These are phyloP conservation scores for Leccinum holopus DNA, from an alignment of 1,284 basidiomycete species.

Conservation along the genomic window DNA sequence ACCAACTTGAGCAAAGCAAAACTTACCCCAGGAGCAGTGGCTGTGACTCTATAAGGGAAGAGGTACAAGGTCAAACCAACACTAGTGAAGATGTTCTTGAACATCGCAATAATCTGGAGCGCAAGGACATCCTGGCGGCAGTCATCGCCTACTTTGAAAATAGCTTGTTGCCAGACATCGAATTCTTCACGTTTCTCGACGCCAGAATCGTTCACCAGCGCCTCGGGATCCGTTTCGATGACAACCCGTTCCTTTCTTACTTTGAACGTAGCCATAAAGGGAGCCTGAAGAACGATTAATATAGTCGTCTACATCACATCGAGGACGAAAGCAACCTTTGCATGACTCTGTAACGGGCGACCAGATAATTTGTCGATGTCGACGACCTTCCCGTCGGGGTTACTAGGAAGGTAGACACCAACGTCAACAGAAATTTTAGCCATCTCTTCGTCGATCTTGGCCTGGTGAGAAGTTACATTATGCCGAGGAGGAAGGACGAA, in stretches of 20 bases:
- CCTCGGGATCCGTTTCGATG: constrained; percentile 65
- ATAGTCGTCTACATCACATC: background rate
- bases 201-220: constrained; percentile 58
- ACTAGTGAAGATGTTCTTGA: constrained; percentile 95
- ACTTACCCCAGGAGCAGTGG: constrained; percentile 89
- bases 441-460: constrained; percentile 99
- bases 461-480: constrained; percentile 45
- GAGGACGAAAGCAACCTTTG: constrained; percentile 64
- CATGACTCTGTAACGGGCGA: constrained; percentile 94
- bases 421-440: constrained; percentile 90
- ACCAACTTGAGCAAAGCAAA: constrained; percentile 2
- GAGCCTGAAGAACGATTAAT: constrained; percentile 61
- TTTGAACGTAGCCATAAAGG: constrained; percentile 99
- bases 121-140: constrained; percentile 98
- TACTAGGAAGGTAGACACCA: constrained; percentile 96
- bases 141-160: constrained; percentile 99
- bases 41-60: constrained; percentile 96
- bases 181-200: constrained; percentile 64
- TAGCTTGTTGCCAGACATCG: constrained; percentile 97
- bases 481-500: background rate
- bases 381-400: constrained; percentile 94
- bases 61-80: constrained; percentile 92
- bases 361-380: constrained; percentile 98
- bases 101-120: constrained; percentile 97
- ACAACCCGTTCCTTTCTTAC: constrained; percentile 80